Evolutionary conservation across 2,329 filamentous ascomycete genomes (phyloP), one percentile per base, ranked within the genome.

Genomic region (Cadophora gregata): DNA sequence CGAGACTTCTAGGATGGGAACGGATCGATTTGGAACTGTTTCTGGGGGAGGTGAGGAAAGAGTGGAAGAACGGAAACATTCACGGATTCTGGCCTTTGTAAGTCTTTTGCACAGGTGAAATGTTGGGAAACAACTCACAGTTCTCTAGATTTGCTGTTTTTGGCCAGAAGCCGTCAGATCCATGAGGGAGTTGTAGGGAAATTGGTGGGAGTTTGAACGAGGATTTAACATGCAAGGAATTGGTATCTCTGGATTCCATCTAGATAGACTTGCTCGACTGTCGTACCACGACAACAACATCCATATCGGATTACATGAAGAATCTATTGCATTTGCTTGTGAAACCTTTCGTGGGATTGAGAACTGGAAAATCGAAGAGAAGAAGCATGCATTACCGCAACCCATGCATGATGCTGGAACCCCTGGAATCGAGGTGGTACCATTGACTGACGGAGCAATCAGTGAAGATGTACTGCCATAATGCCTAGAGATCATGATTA

Each of bases 81-180:
- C 67, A 72, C 61, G 60, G 53, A 12, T 72, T 67, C 55, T 72
- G 69, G 63, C 59, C 63, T 19, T 38, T 72, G 67, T 70, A 25
- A 69, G 69, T 70, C 21, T 12, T 24, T 14, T 25, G 21, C 24
- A n/a, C 29, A n/a, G 24, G 6, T 50, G n/a, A 19, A 21, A 1
- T 10, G 38, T 36, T 3, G 29, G 19, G 24, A 12, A 36, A 31
- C 14, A 55, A n/a, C 47, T 48, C n/a, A 48, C 33, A 59, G 24
- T 31, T 33, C 3, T 4, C 50, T 21, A 68, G 67, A 33, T 68
- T 68, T 51, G 65, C 62, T 19, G 61, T 68, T 3, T 71, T 68
- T 38, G 69, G 69, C 9, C 69, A 69, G 58, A 69, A 70, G 50
- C 69, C 69, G 16, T 24, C 21, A 19, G 51, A 36, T 2, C 16